Evolutionary conservation across 371 early-diverging fungal species (phyloP), one percentile per base, ranked within the genome.

Genomic region (Rhizopus microsporus): DNA sequence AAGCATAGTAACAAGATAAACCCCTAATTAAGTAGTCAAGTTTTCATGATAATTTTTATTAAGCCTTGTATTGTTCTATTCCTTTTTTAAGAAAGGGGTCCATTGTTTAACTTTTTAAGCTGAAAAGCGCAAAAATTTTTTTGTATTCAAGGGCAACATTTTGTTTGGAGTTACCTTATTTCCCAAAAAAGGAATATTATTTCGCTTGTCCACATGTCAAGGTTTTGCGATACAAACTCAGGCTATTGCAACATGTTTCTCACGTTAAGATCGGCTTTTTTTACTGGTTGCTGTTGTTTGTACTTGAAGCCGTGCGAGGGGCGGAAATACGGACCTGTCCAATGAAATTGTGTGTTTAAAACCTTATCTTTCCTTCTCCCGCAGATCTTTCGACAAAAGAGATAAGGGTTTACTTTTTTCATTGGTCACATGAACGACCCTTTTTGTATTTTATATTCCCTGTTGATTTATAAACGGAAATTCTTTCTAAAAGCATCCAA

Each of bases 191-290:
- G 32, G 12, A 35, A 50, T 10, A 50, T 49, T 15, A 3, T 33
- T 47, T 37, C 16, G 12, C 35, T 50, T 33, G 16, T 50, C 51
- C 51, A 50, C 37, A 33, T 16, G 17, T 17, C 37, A 9, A 50
- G 15, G 16, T 33, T 31, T 13, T 3, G 17, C 17, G 7, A 4
- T 17, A 7, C 9, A 13, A 37, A 15, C 35, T 17, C 35, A 49
- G 35, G 30, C 5, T 37, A 15, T 6, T 35, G 33, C 10, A 35
- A 40, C 32, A 17, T 13, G 23, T 60, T 61, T 61, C 61, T 61
- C 61, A 61, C 61, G 61, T 51, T 55, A 16, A 4, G 56, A 42
- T 50, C 49, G 34, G 23, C 46, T 16, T 35, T 35, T 38, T 30
- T 52, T 10, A 39, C 40, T 46, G 46, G 46, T 23, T 1, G 43